Evolutionary conservation across 352 stramenopile genomes (phyloP), one percentile per base, ranked within the genome.

Genomic region (Globisporangium middletonii): DNA sequence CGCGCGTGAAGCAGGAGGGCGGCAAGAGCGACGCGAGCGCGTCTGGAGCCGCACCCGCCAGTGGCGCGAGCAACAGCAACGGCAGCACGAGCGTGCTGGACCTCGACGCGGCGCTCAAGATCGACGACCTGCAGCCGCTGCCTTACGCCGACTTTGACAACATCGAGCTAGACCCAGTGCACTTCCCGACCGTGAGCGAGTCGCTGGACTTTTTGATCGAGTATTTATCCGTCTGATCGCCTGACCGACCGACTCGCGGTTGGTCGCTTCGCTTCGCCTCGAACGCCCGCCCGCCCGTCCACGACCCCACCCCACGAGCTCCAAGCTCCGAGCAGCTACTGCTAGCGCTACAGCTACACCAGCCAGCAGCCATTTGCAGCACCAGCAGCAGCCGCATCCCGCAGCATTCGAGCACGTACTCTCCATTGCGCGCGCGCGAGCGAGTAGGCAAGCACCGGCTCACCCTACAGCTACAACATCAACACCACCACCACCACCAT

Each of bases 191-290:
- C 28, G 65, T 86, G 44, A 82, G 73, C 59, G 77, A 86, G 61
- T 84, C 77, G 43, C 65, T 86, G 43, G 77, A 86, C 64, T 84
- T 84, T 63, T 59, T 86, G 53, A 83, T 86, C 56, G 69, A 82
- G 62, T 82, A 80, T 60, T 63, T 85, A 60, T 82, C 72, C 44
- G 53, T 64, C 37, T 64, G 59, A 64, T 45, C 18, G 18, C 18
- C n/a, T 30, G 38, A 54, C n/a, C 28, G 23, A 13, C n/a, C 37
- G 4, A 18, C 12, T 11, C 27, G 43, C 4, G 12, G n/a, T 33
- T 27, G 30, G 6, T 30, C 13, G 18, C 43, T n/a, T 6, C 43
- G 42, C 41, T n/a, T 48, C 44, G 18, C 13, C 12, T 15, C 23
- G 30, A 19, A 46, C 35, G 6, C 18, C 27, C 23, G 30, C 38